These are phyloP conservation scores for Salix caprea DNA, from an alignment of 345 rosid genomes.

Conservation along the genomic window DNA sequence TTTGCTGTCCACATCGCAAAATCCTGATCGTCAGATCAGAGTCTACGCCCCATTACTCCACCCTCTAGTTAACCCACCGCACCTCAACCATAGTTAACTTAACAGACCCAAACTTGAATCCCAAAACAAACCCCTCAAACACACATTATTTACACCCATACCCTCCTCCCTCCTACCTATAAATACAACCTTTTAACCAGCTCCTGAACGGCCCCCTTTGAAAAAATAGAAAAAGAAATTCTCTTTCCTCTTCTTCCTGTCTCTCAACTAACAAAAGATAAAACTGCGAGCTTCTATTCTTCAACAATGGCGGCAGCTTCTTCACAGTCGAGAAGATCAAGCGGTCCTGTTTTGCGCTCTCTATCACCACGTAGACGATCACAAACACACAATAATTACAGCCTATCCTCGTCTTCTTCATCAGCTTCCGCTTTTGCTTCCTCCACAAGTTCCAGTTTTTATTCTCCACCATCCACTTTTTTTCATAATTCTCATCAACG, in stretches of 20 bases:
- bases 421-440: slow-evolving; percentile 59
- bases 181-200: slow-evolving; percentile 47
- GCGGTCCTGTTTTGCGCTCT: slow-evolving; percentile 54
- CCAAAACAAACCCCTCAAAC: not conserved
- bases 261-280: not conserved
- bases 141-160: slow-evolving; percentile 13
- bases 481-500: slow-evolving; percentile 28
- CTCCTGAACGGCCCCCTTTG: slow-evolving; percentile 34
- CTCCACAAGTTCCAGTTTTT: slow-evolving; percentile 51
- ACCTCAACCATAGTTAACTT: slow-evolving; percentile 26
- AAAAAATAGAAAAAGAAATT: not conserved
- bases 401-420: slow-evolving; percentile 23
- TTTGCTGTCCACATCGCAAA: slow-evolving; percentile 2
- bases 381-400: slow-evolving; percentile 6
- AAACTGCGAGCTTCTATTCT: not conserved
- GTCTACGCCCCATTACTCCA: slow-evolving; percentile 22
- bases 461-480: slow-evolving; percentile 20
- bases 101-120: not conserved
- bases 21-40: slow-evolving; percentile 42
- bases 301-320: slow-evolving; percentile 32
- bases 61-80: not conserved
- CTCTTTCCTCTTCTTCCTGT: not conserved
- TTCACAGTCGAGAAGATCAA: slow-evolving; percentile 35
- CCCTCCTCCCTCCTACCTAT: slow-evolving; percentile 20
- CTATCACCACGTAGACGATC: slow-evolving; percentile 48